Base-by-base conservation (phyloP, 2,329 filamentous ascomycete species). In the Penicillium sp. region DNA sequence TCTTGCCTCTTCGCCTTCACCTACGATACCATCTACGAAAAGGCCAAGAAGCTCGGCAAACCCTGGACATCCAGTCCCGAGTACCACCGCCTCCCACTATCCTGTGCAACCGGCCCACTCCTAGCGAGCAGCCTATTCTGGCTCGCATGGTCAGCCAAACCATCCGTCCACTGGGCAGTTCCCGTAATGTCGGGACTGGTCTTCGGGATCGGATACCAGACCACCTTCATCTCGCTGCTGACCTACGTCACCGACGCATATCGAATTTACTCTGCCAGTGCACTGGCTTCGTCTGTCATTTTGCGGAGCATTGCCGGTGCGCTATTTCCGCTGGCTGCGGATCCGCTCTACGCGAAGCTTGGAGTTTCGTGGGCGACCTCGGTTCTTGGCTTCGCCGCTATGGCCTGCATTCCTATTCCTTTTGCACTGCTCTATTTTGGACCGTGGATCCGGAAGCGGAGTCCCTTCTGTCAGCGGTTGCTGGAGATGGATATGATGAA, bases 181-280 rank as follows among this genome's bases (percentile, higher is more conserved):
- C 84, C 84, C 2, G 80, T 85, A 63, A 64, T 86, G 9, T 81
- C 82, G 0, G 84, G 85, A 0, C 61, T 87, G 0, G 73, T 80
- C 0, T 87, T 87, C 51, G 85, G 85, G 9, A 63, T 81, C 51
- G 85, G 82, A 9, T 86, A 83, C 61, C 74, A 81, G 64, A 74
- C 84, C 8, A 83, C 85, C 50, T 86, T 87, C 65, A 84, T 85
- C 68, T 80, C 82, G 0, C 73, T 86, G 24, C 70, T 86, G 18
- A 86, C 85, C 58, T 87, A 87, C 61, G 74, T 86, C 13, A 83
- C 81, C 28, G 85, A 87, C 59, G 83, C 84, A n/a, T 88, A 88
- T 67, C 80, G 83, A 57, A 78, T 84, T 41, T 87, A 81, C 60
- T 82, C 84, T 0, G 81, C 81, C 1, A 80, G 76, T 16, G 81